Conservation (phyloP, 2,329 filamentous ascomycete species). For the Blastomyces emzantsi region DNA sequence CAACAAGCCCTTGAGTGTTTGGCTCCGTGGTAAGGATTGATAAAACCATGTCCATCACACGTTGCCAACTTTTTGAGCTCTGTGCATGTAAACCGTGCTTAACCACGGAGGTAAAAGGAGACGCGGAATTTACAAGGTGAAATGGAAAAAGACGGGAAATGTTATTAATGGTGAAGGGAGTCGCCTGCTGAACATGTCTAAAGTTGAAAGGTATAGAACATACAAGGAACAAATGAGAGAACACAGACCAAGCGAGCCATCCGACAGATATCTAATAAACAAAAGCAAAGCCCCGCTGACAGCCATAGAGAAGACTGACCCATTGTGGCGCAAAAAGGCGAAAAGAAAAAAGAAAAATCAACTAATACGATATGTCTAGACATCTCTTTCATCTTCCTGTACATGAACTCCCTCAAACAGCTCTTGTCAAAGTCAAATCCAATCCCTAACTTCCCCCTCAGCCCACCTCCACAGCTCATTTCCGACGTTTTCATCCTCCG, state of each 20-base stretch:
- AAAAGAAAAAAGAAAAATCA: no score
- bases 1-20: neutral
- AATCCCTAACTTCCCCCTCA: slow-evolving; percentile 26
- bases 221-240: neutral
- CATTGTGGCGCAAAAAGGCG: neutral
- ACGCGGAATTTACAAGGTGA: neutral
- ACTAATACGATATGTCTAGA: neutral
- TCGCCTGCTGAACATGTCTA: no score
- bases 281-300: neutral
- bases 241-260: neutral
- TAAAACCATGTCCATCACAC: neutral
- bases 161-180: neutral
- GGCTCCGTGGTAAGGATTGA: neutral
- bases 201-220: neutral
- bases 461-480: slow-evolving; percentile 39
- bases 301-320: neutral
- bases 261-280: neutral
- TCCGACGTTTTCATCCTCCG: slow-evolving; percentile 27
- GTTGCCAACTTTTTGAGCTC: neutral
- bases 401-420: neutral
- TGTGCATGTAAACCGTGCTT: neutral
- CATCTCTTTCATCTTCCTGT: neutral
- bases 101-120: neutral
- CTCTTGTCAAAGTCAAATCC: neutral
- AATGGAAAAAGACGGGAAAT: neutral